A percentile compares a stretch with the other conserved stretches of the same genome.
Conservation (phyloP, 1,284 basidiomycete species). For the Cutaneotrichosporon curvatum region DNA sequence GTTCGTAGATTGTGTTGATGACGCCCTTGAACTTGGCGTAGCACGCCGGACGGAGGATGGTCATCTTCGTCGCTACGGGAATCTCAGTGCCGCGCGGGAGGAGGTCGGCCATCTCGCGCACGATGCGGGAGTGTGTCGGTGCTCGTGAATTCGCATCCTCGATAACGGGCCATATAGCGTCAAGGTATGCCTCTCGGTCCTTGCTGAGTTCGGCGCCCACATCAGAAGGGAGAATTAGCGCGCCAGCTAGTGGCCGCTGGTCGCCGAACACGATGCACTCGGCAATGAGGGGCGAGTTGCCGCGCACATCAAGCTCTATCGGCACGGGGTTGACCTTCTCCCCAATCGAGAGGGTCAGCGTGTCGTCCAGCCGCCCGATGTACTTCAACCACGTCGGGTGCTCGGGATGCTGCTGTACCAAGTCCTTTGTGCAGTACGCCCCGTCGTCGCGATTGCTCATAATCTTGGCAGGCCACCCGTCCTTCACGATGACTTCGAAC, state of each 20-base stretch:
- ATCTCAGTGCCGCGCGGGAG: conserved; percentile 47
- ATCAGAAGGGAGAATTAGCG: conserved; percentile 55
- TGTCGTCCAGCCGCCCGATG: conserved; percentile 58
- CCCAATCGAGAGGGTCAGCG: conserved; percentile 48
- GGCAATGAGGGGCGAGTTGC: conserved; percentile 47
- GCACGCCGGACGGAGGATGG: conserved; percentile 42
- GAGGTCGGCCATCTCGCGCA: conserved; percentile 53
- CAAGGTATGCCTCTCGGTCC: conserved; percentile 40
- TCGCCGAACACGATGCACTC: conserved; percentile 58
- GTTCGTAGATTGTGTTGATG: conserved; percentile 51
- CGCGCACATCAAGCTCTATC: conserved; percentile 43
- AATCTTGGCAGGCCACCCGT: conserved; percentile 56
- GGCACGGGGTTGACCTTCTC: conserved; percentile 56
- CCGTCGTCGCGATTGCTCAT: conserved; percentile 55
- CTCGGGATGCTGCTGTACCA: conserved; percentile 51
- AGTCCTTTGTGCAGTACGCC: conserved; percentile 57
- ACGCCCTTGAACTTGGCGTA: conserved; percentile 52
- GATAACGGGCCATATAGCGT: conserved; percentile 51
- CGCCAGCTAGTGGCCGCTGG: conserved; percentile 53
- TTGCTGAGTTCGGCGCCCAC: conserved; percentile 45
- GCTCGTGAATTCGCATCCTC: conserved; percentile 52
- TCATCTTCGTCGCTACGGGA: conserved; percentile 42
- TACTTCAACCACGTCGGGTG: conserved; percentile 52
- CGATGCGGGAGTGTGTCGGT: conserved; percentile 53
- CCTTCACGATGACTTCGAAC: conserved; percentile 54